A percentile compares a stretch with the other conserved stretches of the same genome.
Conservation (phyloP, 2,329 filamentous ascomycete species). For the Lecanosticta acicola region DNA sequence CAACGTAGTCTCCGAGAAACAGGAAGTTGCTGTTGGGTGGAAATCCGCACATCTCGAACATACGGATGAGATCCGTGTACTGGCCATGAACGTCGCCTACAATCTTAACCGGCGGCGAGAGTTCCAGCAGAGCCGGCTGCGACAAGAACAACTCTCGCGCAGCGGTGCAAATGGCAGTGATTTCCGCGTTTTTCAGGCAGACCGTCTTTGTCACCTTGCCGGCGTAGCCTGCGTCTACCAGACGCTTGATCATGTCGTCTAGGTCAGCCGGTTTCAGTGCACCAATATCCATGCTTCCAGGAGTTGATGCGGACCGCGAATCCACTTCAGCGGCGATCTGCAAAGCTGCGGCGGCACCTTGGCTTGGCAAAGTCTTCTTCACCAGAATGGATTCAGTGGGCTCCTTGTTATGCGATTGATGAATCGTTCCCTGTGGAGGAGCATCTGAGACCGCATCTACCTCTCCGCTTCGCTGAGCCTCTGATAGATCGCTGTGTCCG, state of each 20-base stretch:
- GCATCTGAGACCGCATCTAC: constrained; percentile 92
- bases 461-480: constrained; percentile 79
- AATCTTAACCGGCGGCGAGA: constrained; percentile 94
- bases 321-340: constrained; percentile 17
- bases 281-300: constrained; percentile 68
- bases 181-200: constrained; percentile 95
- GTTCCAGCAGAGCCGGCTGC: constrained; percentile 84
- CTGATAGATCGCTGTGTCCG: constrained; percentile 70
- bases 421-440: constrained; percentile 62
- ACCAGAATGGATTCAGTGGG: constrained; percentile 87
- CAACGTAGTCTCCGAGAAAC: constrained; percentile 93
- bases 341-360: constrained; percentile 27
- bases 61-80: constrained; percentile 89
- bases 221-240: constrained; percentile 90
- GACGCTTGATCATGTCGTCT: constrained; percentile 92
- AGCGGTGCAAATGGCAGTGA: constrained; percentile 84
- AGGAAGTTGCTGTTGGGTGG: constrained; percentile 87
- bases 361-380: constrained; percentile 47
- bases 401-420: constrained; percentile 53
- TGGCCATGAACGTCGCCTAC: constrained; percentile 96
- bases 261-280: constrained; percentile 89
- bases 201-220: constrained; percentile 97
- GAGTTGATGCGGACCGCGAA: constrained; percentile 37
- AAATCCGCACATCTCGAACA: constrained; percentile 99
- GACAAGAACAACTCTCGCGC: constrained; percentile 84